Conservation (phyloP, 1,139 yeast genomes). For the Diutina rugosa region DNA sequence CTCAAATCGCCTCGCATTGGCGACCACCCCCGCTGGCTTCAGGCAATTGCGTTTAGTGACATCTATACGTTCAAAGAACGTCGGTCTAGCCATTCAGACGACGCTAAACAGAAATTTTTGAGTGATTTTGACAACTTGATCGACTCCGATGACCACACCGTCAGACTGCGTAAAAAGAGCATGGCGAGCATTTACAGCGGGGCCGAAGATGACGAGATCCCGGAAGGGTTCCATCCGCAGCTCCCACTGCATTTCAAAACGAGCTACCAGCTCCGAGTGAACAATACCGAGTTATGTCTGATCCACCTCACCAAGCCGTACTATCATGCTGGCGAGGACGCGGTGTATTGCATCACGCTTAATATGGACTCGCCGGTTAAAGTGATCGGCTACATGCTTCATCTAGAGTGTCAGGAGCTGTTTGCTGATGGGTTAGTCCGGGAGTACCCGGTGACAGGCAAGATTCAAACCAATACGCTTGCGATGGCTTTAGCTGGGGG, state of each 20-base stretch:
- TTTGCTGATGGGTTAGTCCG: neutral
- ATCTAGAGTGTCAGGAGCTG: slow-evolving; percentile 1
- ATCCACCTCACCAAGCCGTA: neutral
- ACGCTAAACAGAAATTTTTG: neutral
- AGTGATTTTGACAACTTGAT: neutral
- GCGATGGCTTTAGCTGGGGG: neutral
- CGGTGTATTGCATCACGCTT: neutral
- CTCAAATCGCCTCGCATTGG: neutral
- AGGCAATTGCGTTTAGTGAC: neutral
- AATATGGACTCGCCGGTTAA: neutral
- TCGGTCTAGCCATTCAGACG: no score
- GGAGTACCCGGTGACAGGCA: neutral
- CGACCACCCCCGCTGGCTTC: neutral
- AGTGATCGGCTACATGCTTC: neutral
- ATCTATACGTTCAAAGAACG: neutral
- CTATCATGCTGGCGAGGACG: neutral
- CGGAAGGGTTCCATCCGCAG: neutral
- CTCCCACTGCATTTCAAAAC: neutral
- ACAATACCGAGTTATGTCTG: neutral
- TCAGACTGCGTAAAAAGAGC: neutral
- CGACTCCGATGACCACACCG: neutral
- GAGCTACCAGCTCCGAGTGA: neutral
- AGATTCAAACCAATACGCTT: neutral
- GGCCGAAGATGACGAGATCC: neutral
- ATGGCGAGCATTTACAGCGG: neutral